Base-by-base conservation (phyloP, 352 stramenopile species). In the Phytophthora pisi region DNA sequence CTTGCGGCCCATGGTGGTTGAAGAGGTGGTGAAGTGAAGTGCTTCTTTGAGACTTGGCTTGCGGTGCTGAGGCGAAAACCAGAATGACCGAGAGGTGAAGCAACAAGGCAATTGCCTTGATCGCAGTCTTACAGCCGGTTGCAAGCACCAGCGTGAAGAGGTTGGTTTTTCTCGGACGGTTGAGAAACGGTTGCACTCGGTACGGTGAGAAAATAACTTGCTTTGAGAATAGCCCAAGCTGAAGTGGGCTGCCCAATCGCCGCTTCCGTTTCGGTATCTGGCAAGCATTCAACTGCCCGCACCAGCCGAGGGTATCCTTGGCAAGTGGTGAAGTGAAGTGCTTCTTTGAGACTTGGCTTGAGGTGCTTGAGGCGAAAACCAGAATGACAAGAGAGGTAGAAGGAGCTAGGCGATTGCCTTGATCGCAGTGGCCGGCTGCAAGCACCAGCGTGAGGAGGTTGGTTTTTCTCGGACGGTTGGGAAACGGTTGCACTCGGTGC, bases 1-100 rank as follows among this genome's bases (percentile, higher is more conserved):
- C 57, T 77, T 79, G 60, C 68, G 72, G 56, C 40, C 68, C 72
- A 79, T 79, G 9, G 49, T 72, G 24, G 9, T 2, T 16, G 11
- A 5, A 15, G 42, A 15, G 1, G 23, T 50, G 24, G 24, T 23
- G 40, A 6, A 20, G 20, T 20, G 20, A 20, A 20, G 20, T 20
- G 20, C 0, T 57, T 23, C 49, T 51, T 50, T 31, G 40, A 46
- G 18, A 1, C 23, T 61, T 30, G 26, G 3, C 26, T 74, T 70
- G 51, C 18, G 60, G 28, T 36, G 23, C 28, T 11, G 62, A 60
- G 30, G 49, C 26, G 51, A 56, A 59, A 64, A 30, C 6, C 11
- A 56, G 54, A 74, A 66, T 70, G 67, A 47, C 7, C n/a, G 8
- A 2, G 23, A 28, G 20, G 5, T 52, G 0, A 11, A 24, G 18